These are phyloP conservation scores for Ophiosphaerella narmari DNA, from an alignment of 2,329 filamentous ascomycete species.

Conservation along the genomic window DNA sequence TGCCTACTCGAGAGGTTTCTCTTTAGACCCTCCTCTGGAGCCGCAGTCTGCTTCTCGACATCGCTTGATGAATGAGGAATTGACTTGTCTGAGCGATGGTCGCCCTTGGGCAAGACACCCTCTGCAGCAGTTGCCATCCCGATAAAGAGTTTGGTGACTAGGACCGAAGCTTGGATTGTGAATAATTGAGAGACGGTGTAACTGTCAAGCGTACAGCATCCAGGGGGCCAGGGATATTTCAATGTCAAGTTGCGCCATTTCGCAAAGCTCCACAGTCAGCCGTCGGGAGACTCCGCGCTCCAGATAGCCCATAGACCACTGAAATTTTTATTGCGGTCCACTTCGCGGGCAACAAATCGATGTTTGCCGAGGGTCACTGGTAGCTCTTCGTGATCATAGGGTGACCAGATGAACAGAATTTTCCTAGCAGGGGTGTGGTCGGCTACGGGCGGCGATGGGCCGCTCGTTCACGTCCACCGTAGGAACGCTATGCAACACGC, in stretches of 20 bases:
- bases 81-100: slow-evolving; percentile 38
- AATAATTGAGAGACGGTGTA: slow-evolving; percentile 10
- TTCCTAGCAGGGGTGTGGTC: slow-evolving; percentile 5
- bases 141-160: slow-evolving; percentile 5
- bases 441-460: background rate
- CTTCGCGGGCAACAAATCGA: slow-evolving; percentile 22
- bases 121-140: slow-evolving; percentile 32
- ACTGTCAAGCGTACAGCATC: slow-evolving; percentile 16
- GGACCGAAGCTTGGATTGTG: slow-evolving; percentile 16
- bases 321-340: slow-evolving; percentile 43
- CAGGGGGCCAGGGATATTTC: slow-evolving; percentile 27
- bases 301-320: slow-evolving; percentile 25
- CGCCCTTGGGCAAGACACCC: slow-evolving; percentile 33
- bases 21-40: slow-evolving; percentile 34
- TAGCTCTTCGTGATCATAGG: slow-evolving; percentile 23
- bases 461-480: too few relatives aligned
- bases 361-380: slow-evolving; percentile 14
- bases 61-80: slow-evolving; percentile 35
- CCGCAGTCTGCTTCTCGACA: slow-evolving; percentile 41
- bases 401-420: slow-evolving; percentile 9
- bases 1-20: slow-evolving; percentile 45
- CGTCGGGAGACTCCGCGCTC: slow-evolving; percentile 33
- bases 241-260: slow-evolving; percentile 27
- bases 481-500: slow-evolving; percentile 1
- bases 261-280: slow-evolving; percentile 23